Percentiles rank a stretch among this genome's conserved stretches.
These are phyloP conservation scores for Stenocarpella maydis DNA, from an alignment of 2,329 filamentous ascomycete species.

Conservation along the genomic window DNA sequence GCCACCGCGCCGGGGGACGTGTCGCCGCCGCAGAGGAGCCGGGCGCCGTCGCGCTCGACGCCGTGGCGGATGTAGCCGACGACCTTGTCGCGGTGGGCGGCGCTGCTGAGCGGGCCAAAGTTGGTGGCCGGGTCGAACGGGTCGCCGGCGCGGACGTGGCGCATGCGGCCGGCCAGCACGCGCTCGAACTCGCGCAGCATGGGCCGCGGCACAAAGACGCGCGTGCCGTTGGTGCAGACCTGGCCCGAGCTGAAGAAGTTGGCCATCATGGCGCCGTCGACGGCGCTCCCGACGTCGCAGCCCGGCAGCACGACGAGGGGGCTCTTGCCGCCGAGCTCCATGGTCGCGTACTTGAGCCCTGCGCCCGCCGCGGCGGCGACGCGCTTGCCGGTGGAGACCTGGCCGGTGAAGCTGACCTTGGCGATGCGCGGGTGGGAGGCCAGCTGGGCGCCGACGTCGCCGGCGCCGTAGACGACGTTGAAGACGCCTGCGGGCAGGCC, in stretches of 20 bases:
- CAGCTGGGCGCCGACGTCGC: slow-evolving; percentile 78
- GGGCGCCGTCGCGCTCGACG: slow-evolving; percentile 76
- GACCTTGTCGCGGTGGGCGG: slow-evolving; percentile 79
- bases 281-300: slow-evolving; percentile 79
- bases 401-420: slow-evolving; percentile 91
- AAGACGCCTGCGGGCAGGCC: slow-evolving; percentile 84
- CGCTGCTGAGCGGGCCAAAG: slow-evolving; percentile 83
- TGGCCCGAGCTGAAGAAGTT: slow-evolving; percentile 93
- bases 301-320: slow-evolving; percentile 83
- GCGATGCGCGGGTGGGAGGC: slow-evolving; percentile 76
- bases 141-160: slow-evolving; percentile 74
- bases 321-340: slow-evolving; percentile 91
- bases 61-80: slow-evolving; percentile 79
- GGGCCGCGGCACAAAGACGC: slow-evolving; percentile 78
- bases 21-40: slow-evolving; percentile 74
- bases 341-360: slow-evolving; percentile 89
- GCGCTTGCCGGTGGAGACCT: slow-evolving; percentile 83
- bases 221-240: slow-evolving; percentile 91
- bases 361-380: slow-evolving; percentile 79
- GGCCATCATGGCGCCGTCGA: slow-evolving; percentile 89
- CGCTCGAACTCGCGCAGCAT: slow-evolving; percentile 75
- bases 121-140: slow-evolving; percentile 78
- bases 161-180: slow-evolving; percentile 73
- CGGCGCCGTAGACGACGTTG: slow-evolving; percentile 85
- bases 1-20: slow-evolving; percentile 58